phyloP scores from a whole-genome alignment of 148 eudicot species.

The Chenopodium suecicum region DNA sequence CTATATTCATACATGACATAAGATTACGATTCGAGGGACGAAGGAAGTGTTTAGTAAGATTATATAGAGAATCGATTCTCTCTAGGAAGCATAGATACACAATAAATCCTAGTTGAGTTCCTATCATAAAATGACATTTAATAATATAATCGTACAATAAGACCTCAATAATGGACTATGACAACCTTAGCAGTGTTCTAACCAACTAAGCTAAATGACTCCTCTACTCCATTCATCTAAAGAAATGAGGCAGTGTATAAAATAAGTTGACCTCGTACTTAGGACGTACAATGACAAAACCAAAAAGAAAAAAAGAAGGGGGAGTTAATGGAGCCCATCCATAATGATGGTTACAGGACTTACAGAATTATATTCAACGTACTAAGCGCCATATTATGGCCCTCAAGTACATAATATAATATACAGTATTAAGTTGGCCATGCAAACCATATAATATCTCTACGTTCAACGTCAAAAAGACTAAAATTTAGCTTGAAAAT shows the following conservation, averaged over 20 bases:
- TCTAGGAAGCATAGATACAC: too few species aligned
- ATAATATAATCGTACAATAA: too few species aligned
- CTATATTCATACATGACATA: too few species aligned
- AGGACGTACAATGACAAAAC: not conserved
- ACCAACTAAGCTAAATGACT: not conserved
- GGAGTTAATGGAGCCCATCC: not conserved
- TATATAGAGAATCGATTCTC: too few species aligned
- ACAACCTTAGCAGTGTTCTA: too few species aligned
- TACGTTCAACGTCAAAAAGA: not conserved
- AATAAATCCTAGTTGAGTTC: too few species aligned
- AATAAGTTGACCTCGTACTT: not conserved
- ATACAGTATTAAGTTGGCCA: conserved; percentile 12
- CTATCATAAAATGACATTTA: too few species aligned
- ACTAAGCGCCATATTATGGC: conserved; percentile 1
- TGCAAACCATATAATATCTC: not conserved
- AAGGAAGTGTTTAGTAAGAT: too few species aligned
- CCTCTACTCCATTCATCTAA: not conserved
- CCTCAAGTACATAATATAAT: not conserved
- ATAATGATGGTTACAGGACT: not conserved
- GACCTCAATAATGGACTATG: too few species aligned
- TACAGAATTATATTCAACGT: not conserved
- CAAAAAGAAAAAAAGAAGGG: too few species aligned
- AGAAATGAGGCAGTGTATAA: not conserved
- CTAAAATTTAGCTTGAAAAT: not conserved
- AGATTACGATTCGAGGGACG: too few species aligned